A percentile compares a stretch with the other conserved stretches of the same genome.
phyloP scores from a whole-genome alignment of 208 protist genomes.

The Herpetomonas tarakana region DNA sequence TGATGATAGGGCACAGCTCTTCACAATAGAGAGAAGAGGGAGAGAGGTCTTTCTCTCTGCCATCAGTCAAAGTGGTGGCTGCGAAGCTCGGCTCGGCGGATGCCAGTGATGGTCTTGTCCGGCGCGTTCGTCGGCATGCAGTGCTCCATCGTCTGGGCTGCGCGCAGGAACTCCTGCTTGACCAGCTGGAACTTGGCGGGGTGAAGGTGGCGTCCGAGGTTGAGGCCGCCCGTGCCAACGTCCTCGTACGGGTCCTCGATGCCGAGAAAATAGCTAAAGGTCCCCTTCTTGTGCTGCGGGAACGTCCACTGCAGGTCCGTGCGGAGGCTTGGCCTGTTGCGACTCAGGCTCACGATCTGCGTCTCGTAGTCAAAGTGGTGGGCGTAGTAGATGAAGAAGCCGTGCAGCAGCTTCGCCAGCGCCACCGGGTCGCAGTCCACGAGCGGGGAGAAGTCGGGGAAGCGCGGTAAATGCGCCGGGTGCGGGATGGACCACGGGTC shows the following conservation, averaged over 20 bases:
- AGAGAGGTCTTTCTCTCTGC: too few species aligned
- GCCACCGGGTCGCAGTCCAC: constrained; percentile 63
- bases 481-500: constrained; percentile 87
- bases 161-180: constrained; percentile 83
- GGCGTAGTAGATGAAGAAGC: constrained; percentile 87
- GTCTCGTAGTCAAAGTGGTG: constrained; percentile 82
- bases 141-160: constrained; percentile 81
- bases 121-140: constrained; percentile 62
- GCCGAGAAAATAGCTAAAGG: constrained; percentile 76
- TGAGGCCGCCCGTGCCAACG: constrained; percentile 76
- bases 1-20: too few species aligned
- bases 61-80: constrained; percentile 15
- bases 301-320: constrained; percentile 79
- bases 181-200: constrained; percentile 86
- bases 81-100: constrained; percentile 56
- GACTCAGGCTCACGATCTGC: constrained; percentile 75
- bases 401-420: constrained; percentile 71
- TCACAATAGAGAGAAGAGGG: too few species aligned
- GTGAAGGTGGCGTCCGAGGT: constrained; percentile 85
- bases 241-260: constrained; percentile 92
- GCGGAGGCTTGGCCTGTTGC: constrained; percentile 49
- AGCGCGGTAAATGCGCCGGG: constrained; percentile 82
- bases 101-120: constrained; percentile 81
- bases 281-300: constrained; percentile 72
- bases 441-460: constrained; percentile 80